These are phyloP conservation scores for Phenoliferia sp. DNA, from an alignment of 1,284 basidiomycete species.

Conservation along the genomic window DNA sequence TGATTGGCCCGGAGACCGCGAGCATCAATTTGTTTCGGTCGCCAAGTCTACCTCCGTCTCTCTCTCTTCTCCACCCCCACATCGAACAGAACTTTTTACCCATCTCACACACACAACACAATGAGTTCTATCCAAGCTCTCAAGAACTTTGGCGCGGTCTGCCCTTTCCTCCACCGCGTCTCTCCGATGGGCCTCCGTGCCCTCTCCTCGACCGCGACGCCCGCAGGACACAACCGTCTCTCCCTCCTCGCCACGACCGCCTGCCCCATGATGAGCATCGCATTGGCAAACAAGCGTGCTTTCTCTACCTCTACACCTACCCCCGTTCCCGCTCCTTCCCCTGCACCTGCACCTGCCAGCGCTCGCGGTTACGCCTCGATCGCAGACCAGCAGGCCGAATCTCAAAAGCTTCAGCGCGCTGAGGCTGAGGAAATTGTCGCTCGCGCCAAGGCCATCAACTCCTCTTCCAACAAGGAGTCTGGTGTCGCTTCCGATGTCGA, in stretches of 20 bases:
- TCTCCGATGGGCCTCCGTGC: slow-evolving; percentile 9
- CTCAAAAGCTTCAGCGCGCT: not conserved
- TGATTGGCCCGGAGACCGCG: no score
- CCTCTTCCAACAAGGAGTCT: no score
- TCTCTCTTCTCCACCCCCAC: no score
- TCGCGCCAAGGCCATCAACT: no score
- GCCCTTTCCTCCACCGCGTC: slow-evolving; percentile 28
- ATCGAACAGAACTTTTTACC: no score
- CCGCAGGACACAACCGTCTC: slow-evolving; percentile 18
- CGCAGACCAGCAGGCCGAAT: slow-evolving; percentile 19
- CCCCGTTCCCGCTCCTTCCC: not conserved
- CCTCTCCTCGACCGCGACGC: slow-evolving; percentile 14
- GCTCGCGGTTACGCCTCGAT: slow-evolving; percentile 24
- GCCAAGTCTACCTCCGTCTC: no score
- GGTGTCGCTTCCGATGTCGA: not conserved
- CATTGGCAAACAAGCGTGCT: no score
- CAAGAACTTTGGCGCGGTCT: slow-evolving; percentile 26
- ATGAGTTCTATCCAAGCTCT: no score
- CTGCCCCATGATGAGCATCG: slow-evolving; percentile 29
- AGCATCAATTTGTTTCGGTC: no score
- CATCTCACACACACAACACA: no score
- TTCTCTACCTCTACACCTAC: slow-evolving; percentile 5
- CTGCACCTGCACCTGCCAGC: not conserved
- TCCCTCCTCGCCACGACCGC: slow-evolving; percentile 17
- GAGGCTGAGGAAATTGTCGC: not conserved